Evolutionary conservation across 129 eudicot species (phyloP).

Genomic region (Artemisia argyi): DNA sequence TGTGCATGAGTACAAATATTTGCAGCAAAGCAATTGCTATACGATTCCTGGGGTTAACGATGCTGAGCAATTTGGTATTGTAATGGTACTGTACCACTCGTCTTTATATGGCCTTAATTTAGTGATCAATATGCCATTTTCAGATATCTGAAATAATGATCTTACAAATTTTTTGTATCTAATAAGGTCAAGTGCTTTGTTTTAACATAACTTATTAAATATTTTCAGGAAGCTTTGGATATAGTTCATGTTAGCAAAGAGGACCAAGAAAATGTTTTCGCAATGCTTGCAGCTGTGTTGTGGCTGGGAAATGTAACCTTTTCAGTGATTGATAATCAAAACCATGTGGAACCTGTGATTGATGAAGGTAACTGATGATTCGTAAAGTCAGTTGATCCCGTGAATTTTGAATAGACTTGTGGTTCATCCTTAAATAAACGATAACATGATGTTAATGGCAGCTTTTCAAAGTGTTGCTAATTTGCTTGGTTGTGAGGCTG

Average conservation of each 20-base stretch:
- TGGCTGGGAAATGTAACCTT: conserved; percentile 90
- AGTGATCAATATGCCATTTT: neutral
- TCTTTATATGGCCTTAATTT: neutral
- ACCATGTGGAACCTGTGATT: conserved; percentile 76
- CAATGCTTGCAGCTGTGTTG: conserved; percentile 81
- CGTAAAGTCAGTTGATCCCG: too few species aligned
- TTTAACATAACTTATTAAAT: conserved; percentile 6
- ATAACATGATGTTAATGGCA: conserved; percentile 24
- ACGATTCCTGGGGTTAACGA: conserved; percentile 78
- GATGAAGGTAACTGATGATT: conserved; percentile 67
- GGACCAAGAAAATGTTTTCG: conserved; percentile 77
- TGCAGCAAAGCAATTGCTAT: conserved; percentile 80
- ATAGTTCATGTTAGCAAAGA: conserved; percentile 84
- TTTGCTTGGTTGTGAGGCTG: conserved; percentile 56
- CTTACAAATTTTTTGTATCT: neutral
- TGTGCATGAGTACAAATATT: conserved; percentile 62
- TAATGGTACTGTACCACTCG: conserved; percentile 46
- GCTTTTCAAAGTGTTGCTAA: conserved; percentile 64
- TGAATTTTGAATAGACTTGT: neutral
- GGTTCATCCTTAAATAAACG: neutral
- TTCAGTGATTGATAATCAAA: conserved; percentile 54
- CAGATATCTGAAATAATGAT: conserved; percentile 2
- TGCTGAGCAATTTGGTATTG: conserved; percentile 74
- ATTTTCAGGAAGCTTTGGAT: conserved; percentile 78
- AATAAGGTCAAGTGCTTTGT: neutral